Evolutionary conservation across 441 rosid genomes (phyloP), one percentile per base, ranked within the genome.

Genomic region (Euphorbia celastroides): DNA sequence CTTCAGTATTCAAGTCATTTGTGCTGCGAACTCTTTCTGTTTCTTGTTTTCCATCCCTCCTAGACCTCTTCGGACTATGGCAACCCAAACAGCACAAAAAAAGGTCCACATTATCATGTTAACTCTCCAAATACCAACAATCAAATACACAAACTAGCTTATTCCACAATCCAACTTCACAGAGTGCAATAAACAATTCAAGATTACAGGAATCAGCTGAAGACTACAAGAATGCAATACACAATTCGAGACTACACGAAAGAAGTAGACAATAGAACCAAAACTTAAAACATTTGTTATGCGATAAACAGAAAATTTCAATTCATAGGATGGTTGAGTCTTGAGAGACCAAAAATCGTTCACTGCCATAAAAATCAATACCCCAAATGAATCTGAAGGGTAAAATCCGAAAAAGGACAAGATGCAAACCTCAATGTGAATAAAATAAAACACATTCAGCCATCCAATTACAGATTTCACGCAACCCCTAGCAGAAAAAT

Each of bases 31-130:
- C 78, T 65, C 81, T 72, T 75, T 81, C 88, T 0, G 80, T 59
- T 23, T 74, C 85, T 41, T 86, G 85, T 70, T 89, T 86, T 28
- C 83, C 89, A 71, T 84, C 88, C 77, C 88, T 88, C 73, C 93
- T 81, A n/a, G 88, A 85, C 70, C 88, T 89, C 77, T 91, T 89
- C 44, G 93, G 96, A 71, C 95, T 86, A 75, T 13, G 55, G 44
- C 44, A 38, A 9, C 19, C 60, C 30, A 70, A 65, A 57, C 34
- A 64, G 60, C 8, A 31, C 31, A 55, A 42, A 66, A 1, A 48
- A 41, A 51, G 36, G 41, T 10, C 26, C 36, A 38, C 32, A 10
- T 63, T 27, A 13, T 25, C 46, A 69, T 55, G 41, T 64, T 52
- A 17, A 59, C n/a, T 62, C 30, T 22, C 51, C 34, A 68, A 64